A percentile compares a stretch with the other conserved stretches of the same genome.
Conservation (phyloP, 164 flowering plant genomes). For the Aristolochia fimbriata region DNA sequence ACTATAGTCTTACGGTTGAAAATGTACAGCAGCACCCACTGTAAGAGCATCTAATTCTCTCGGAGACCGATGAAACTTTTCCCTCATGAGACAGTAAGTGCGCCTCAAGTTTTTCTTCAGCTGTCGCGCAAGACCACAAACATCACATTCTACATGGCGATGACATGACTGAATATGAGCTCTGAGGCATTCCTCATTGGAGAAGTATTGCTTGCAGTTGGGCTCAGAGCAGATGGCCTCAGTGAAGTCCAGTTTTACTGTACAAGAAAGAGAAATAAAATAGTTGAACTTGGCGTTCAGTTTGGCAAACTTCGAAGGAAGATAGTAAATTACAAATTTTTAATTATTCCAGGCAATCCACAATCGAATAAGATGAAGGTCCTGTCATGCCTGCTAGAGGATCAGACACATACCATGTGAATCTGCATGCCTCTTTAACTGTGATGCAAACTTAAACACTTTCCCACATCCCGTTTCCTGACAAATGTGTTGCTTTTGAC, state of each 20-base stretch:
- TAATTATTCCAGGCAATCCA: background rate
- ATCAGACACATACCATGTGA: constrained; percentile 59
- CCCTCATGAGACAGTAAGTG: constrained; percentile 37
- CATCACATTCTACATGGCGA: constrained; percentile 47
- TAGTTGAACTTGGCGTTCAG: background rate
- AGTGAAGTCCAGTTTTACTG: constrained; percentile 62
- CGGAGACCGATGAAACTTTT: constrained; percentile 8
- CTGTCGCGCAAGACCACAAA: constrained; percentile 67
- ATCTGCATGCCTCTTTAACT: constrained; percentile 54
- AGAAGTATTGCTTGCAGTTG: constrained; percentile 59
- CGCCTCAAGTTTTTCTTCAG: constrained; percentile 74
- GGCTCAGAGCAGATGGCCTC: constrained; percentile 75
- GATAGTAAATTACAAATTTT: background rate
- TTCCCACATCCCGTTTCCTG: constrained; percentile 70
- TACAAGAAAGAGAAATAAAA: background rate
- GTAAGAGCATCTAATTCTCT: constrained; percentile 40
- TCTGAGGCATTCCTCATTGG: constrained; percentile 56
- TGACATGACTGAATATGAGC: constrained; percentile 58
- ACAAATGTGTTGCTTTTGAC: constrained; percentile 40
- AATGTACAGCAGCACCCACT: constrained; percentile 47
- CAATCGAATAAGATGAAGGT: background rate
- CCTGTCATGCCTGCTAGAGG: background rate
- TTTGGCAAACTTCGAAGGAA: background rate
- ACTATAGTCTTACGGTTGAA: constrained; percentile 42
- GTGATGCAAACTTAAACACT: constrained; percentile 55